Base-by-base conservation (phyloP, 2,329 filamentous ascomycete genomes). In the Calonectria hawksworthii region DNA sequence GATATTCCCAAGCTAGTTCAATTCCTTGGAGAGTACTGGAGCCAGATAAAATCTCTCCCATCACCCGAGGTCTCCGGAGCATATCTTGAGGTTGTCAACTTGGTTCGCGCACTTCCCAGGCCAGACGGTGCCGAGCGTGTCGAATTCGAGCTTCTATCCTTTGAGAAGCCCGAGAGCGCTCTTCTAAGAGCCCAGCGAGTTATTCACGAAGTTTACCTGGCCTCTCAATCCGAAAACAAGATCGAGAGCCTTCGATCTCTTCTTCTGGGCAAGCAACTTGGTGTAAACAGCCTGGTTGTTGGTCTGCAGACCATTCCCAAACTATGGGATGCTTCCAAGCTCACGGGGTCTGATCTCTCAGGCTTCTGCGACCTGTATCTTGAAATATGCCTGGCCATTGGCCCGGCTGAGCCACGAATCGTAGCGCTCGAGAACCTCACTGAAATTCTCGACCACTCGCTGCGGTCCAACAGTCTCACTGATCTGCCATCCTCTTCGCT, bases 381-480 rank as follows among this genome's bases (percentile, higher is more conserved):
- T 14, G 83, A 86, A 23, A 79, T 87, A 1, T 88, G 86, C 72
- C 72, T 85, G 7, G 77, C 78, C 5, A 85, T 86, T 0, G 78
- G 81, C 1, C 85, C 85, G 1, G 82, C 87, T 0, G 89, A 90
- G 68, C 85, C 88, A n/a, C 87, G 89, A 7, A 85, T 87, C 0
- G 80, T 86, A 7, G 87, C 89, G 0, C 79, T 92, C 14, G 80
- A 85, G 16, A 89, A 89, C 59, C 85, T 92, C 6, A 87, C 87
- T 0, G 80, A 82, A 4, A 76, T 88, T 6, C 75, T 92, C 51
- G 88, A 91, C 59, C 74, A 79, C 9, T 77, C 87, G 1, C 76
- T 90, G 7, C 56, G 75, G 28, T 76, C 79, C 0, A 78, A 71
- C 1, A 77, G 77, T 1, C 34, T 83, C 2, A 75, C 77, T 3